Conservation (phyloP, 2,329 filamentous ascomycete species). For the Penicillium paneum region DNA sequence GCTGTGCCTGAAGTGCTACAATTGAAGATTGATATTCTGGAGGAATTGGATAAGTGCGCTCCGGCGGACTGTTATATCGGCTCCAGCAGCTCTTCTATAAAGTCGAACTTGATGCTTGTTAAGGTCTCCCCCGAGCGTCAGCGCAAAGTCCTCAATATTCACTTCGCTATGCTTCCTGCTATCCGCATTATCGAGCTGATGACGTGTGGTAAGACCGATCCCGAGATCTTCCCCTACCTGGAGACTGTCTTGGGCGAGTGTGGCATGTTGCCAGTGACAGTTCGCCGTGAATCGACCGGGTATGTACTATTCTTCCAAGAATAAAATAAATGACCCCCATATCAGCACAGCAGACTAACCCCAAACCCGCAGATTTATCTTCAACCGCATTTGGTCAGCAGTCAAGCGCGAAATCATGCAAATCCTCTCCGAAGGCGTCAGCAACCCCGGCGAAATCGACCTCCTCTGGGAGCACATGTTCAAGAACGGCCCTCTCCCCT, state of each 20-base stretch:
- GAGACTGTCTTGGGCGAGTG: constrained; percentile 37
- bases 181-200: constrained; percentile 52
- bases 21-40: constrained; percentile 50
- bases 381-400: constrained; percentile 57
- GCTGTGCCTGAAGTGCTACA: constrained; percentile 51
- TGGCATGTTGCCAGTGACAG: constrained; percentile 45
- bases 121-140: constrained; percentile 29
- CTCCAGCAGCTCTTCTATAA: constrained; percentile 53
- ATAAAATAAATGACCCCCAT: background rate
- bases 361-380: constrained; percentile 41
- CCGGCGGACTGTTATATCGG: constrained; percentile 49
- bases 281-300: constrained; percentile 49
- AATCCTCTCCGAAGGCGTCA: constrained; percentile 52
- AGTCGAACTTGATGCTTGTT: constrained; percentile 48
- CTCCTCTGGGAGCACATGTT: constrained; percentile 40
- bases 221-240: constrained; percentile 45
- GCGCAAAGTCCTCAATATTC: constrained; percentile 46
- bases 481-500: constrained; percentile 30
- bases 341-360: background rate
- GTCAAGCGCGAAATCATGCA: constrained; percentile 52
- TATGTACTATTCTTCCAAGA: constrained; percentile 7
- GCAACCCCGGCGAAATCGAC: constrained; percentile 49
- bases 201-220: constrained; percentile 49
- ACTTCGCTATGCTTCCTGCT: constrained; percentile 51
- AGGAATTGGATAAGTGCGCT: constrained; percentile 42